Conservation (phyloP, 257 asterid species). For the Ophiorrhiza pumila region DNA sequence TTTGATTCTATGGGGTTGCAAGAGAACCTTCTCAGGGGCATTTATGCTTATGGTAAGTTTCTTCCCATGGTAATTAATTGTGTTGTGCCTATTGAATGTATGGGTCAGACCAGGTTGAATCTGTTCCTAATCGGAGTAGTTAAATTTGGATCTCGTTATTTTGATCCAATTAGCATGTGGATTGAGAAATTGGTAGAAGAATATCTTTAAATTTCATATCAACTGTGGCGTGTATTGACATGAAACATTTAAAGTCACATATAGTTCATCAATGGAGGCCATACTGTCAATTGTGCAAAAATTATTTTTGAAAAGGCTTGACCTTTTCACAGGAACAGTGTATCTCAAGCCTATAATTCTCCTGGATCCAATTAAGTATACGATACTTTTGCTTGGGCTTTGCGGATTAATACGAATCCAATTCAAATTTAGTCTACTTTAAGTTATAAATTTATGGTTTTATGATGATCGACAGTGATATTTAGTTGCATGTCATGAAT, state of each 20-base stretch:
- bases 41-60: conserved; percentile 46
- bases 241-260: too few species aligned
- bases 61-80: background rate
- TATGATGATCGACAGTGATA: background rate
- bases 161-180: background rate
- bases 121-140: background rate
- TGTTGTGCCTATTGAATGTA: background rate
- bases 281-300: too few species aligned
- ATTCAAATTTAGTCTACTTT: too few species aligned
- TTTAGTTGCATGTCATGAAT: background rate
- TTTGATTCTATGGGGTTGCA: conserved; percentile 48
- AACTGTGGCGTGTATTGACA: too few species aligned
- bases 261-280: too few species aligned
- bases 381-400: background rate
- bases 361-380: background rate
- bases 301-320: too few species aligned
- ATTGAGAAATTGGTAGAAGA: background rate
- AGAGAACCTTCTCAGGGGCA: conserved; percentile 48
- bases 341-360: background rate
- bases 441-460: background rate
- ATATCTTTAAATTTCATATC: too few species aligned
- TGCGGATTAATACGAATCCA: too few species aligned
- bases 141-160: background rate
- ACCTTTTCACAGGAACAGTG: too few species aligned
- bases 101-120: background rate